Percentiles rank a stretch among this genome's conserved stretches.
phyloP scores from a whole-genome alignment of 768 basidiomycete genomes.

The Trametes elegans region DNA sequence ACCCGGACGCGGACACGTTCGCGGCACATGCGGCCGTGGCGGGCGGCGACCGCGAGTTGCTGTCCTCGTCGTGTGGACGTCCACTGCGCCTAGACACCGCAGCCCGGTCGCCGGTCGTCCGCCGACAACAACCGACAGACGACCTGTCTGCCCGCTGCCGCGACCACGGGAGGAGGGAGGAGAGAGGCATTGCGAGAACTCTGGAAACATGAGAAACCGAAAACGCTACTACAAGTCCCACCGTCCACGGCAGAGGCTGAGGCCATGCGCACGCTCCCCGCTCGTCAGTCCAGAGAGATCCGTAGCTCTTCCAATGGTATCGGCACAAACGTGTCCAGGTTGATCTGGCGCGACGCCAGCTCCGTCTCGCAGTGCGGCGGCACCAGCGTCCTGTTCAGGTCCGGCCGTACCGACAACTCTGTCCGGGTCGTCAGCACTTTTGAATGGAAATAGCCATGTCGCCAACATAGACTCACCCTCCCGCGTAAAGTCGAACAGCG shows the following conservation, averaged over 20 bases:
- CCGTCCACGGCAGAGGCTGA: slow-evolving; percentile 16
- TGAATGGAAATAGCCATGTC: neutral
- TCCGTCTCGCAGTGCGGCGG: slow-evolving; percentile 88
- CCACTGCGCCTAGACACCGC: no score
- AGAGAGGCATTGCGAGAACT: neutral
- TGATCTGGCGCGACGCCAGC: slow-evolving; percentile 82
- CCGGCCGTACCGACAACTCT: slow-evolving; percentile 97
- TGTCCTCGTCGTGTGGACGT: no score
- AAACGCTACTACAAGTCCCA: slow-evolving; percentile 19
- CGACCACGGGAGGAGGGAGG: neutral
- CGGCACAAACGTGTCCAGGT: slow-evolving; percentile 89
- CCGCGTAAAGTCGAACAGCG: slow-evolving; percentile 91
- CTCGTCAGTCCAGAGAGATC: slow-evolving; percentile 83
- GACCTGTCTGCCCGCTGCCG: neutral
- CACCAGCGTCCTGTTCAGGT: slow-evolving; percentile 88
- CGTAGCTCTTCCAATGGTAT: slow-evolving; percentile 96
- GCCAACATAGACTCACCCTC: slow-evolving; percentile 80
- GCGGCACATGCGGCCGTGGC: no score
- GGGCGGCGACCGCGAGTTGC: no score
- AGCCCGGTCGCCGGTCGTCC: neutral
- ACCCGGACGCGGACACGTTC: slow-evolving; percentile 9
- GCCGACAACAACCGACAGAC: neutral
- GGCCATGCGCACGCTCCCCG: slow-evolving; percentile 2
- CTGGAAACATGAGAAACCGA: neutral
- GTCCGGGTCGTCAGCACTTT: slow-evolving; percentile 19